Percentiles rank a stretch among this genome's conserved stretches.
phyloP scores from a whole-genome alignment of 441 rosid genomes.

The Euphorbia celastroides region DNA sequence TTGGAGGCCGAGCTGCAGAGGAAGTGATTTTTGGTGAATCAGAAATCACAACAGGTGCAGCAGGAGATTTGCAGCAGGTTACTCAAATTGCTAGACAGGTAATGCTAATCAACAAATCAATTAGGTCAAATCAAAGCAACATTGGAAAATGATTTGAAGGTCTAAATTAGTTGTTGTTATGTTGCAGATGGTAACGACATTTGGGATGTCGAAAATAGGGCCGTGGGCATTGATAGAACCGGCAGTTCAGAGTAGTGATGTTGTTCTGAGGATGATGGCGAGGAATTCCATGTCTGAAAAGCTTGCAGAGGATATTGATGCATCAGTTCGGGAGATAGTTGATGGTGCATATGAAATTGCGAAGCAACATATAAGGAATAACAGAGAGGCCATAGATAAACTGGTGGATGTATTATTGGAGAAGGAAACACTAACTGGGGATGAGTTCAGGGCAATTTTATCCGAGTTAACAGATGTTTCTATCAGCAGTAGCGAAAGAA shows the following conservation, averaged over 20 bases:
- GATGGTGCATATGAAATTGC: constrained; percentile 55
- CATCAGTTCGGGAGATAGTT: constrained; percentile 39
- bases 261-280: constrained; percentile 63
- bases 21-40: constrained; percentile 64
- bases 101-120: background rate
- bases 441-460: constrained; percentile 54
- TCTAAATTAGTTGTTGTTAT: background rate
- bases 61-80: constrained; percentile 60
- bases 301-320: constrained; percentile 58
- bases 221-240: constrained; percentile 66
- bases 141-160: background rate
- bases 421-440: constrained; percentile 61
- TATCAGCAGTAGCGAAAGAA: constrained; percentile 22
- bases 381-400: constrained; percentile 65
- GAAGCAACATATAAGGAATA: constrained; percentile 43
- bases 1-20: constrained; percentile 73
- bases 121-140: background rate
- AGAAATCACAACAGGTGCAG: constrained; percentile 69
- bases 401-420: constrained; percentile 68
- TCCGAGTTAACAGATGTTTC: constrained; percentile 42
- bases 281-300: constrained; percentile 68
- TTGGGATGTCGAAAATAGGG: constrained; percentile 74
- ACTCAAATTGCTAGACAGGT: constrained; percentile 72
- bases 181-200: constrained; percentile 67
- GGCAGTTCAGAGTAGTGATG: constrained; percentile 43